Evolutionary conservation across 345 rosid genomes (phyloP), one percentile per base, ranked within the genome.

Genomic region (Rhodomyrtus tomentosa): DNA sequence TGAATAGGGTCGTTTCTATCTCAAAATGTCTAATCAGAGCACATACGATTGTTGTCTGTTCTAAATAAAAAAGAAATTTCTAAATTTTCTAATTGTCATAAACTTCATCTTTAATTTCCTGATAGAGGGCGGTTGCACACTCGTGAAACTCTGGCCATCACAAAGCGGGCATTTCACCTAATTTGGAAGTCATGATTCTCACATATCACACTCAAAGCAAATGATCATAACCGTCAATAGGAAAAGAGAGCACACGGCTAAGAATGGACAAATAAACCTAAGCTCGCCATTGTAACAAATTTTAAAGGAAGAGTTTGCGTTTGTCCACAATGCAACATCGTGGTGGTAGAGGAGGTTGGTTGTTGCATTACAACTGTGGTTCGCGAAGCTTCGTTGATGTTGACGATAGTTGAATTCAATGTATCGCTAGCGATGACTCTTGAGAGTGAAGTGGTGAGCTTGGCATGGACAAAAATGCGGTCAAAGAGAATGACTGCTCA

Each of bases 11-110:
- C n/a, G 8, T 68, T 8, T 68, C 20, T 21, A 0, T 36, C 79
- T 1, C 45, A 0, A 68, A 36, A 36, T 36, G 45, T 4, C 6
- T 36, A 5, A 68, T 36, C 2, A 9, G 1, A 18, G 45, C 11
- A 20, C 13, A 4, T 18, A 22, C 12, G 2, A 13, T 16, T 62
- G 3, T 0, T 1, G 0, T 1, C 6, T 12, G 0, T 36, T 68
- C 45, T 45, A 36, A 68, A 68, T 36, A 1, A 16, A 36, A 4
- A 68, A 29, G 9, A 9, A 68, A 18, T 62, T 3, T 68, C 3
- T 20, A 18, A 1, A 68, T 68, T 32, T 68, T 0, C 0, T 0
- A 0, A 0, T 36, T 2, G 2, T 32, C 9, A 1, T 36, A 1
- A 36, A 36, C 14, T 0, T 36, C 10, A 36, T 68, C 1, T 18